Percentiles rank a stretch among this genome's conserved stretches.
Evolutionary conservation across 345 rosid genomes (phyloP).

Genomic region (Euphorbia pulcherrima): DNA sequence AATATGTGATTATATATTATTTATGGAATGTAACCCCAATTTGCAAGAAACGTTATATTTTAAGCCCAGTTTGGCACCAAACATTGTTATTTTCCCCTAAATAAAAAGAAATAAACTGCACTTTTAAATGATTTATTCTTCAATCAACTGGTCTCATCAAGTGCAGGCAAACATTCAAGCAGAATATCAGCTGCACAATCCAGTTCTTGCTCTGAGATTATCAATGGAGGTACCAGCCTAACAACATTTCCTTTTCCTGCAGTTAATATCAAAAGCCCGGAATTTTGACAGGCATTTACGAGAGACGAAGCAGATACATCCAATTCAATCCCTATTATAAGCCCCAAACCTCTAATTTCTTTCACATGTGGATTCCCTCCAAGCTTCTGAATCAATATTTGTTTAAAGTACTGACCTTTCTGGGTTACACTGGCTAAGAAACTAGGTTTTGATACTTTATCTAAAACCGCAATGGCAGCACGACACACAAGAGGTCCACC

Average conservation of each 20-base stretch:
- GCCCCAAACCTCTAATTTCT: slow-evolving; percentile 86
- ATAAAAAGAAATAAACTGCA: no score
- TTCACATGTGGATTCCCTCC: slow-evolving; percentile 68
- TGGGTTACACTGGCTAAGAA: slow-evolving; percentile 63
- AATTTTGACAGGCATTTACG: slow-evolving; percentile 70
- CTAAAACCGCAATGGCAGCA: slow-evolving; percentile 57
- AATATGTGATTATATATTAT: no score
- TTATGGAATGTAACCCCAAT: no score
- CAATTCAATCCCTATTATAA: slow-evolving; percentile 71
- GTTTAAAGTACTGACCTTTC: slow-evolving; percentile 67
- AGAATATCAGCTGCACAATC: slow-evolving; percentile 61
- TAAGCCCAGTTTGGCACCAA: no score
- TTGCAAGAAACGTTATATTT: no score
- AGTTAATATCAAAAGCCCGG: slow-evolving; percentile 64
- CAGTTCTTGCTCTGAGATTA: slow-evolving; percentile 68
- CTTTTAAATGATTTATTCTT: no score
- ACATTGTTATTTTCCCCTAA: no score
- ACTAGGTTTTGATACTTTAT: slow-evolving; percentile 61
- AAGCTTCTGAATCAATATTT: slow-evolving; percentile 45
- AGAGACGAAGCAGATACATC: slow-evolving; percentile 61
- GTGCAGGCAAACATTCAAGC: slow-evolving; percentile 13
- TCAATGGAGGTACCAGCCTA: slow-evolving; percentile 83
- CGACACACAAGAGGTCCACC: slow-evolving; percentile 72
- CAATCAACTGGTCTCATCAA: slow-evolving; percentile 15
- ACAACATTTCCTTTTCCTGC: slow-evolving; percentile 87